A percentile compares a stretch with the other conserved stretches of the same genome.
Evolutionary conservation across 2,329 filamentous ascomycete genomes (phyloP).

Genomic region (Monosporascus sp.): DNA sequence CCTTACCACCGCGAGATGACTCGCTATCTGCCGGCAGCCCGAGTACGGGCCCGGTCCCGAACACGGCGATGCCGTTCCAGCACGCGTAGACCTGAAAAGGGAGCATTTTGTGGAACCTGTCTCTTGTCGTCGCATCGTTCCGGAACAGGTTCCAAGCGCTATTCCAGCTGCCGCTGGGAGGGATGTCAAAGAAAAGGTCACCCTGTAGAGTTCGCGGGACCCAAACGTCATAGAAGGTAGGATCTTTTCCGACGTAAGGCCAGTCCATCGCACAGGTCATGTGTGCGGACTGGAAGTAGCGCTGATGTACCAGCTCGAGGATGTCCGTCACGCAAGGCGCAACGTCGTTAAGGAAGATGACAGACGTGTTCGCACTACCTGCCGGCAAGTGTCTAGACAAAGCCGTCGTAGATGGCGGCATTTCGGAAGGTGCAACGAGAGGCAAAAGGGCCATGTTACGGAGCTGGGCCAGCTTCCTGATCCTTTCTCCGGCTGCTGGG

Average conservation of each 20-base stretch:
- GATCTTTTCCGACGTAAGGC: slow-evolving; percentile 36
- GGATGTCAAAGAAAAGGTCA: slow-evolving; percentile 50
- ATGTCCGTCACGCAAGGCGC: slow-evolving; percentile 49
- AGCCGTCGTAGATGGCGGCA: slow-evolving; percentile 1
- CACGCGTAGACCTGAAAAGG: slow-evolving; percentile 57
- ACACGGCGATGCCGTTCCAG: slow-evolving; percentile 51
- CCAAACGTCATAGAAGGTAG: slow-evolving; percentile 55
- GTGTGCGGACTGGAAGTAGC: slow-evolving; percentile 37
- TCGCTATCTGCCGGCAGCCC: slow-evolving; percentile 1
- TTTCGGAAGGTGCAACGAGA: slow-evolving; percentile 17
- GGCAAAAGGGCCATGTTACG: slow-evolving; percentile 48
- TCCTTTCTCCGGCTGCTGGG: slow-evolving; percentile 37
- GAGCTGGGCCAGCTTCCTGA: slow-evolving; percentile 41
- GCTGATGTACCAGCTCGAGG: slow-evolving; percentile 50
- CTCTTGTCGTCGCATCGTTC: slow-evolving; percentile 34
- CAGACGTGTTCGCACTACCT: slow-evolving; percentile 31
- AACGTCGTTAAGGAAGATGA: slow-evolving; percentile 52
- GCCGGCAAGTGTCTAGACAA: neutral
- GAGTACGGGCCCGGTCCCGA: slow-evolving; percentile 42
- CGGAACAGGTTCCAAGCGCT: slow-evolving; percentile 48
- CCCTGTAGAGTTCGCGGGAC: slow-evolving; percentile 46
- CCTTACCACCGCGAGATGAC: slow-evolving; percentile 6
- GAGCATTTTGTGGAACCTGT: slow-evolving; percentile 26
- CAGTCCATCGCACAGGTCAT: slow-evolving; percentile 57
- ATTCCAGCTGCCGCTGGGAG: slow-evolving; percentile 42